These are phyloP conservation scores for Colletotrichum viniferum DNA, from an alignment of 2,329 filamentous ascomycete genomes.

Conservation along the genomic window DNA sequence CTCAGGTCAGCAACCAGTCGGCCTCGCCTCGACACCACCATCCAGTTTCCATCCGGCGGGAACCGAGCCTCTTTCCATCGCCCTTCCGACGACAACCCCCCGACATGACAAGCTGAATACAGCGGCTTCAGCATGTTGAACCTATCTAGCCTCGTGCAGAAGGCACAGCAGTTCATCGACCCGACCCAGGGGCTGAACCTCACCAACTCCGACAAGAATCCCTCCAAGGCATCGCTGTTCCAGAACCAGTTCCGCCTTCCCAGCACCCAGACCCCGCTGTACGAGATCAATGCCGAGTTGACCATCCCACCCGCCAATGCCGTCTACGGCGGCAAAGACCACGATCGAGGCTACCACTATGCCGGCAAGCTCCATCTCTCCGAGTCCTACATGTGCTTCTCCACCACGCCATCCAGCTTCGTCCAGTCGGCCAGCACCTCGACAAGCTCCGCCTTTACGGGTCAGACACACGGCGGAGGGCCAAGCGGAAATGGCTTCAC, in stretches of 20 bases:
- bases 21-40: background rate
- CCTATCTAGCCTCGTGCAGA: slow-evolving; percentile 84
- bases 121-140: slow-evolving; percentile 57
- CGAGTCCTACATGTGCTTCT: slow-evolving; percentile 96
- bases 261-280: slow-evolving; percentile 87
- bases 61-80: background rate
- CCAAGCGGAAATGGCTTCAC: slow-evolving; percentile 96
- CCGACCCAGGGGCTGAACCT: slow-evolving; percentile 78
- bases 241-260: slow-evolving; percentile 96
- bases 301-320: slow-evolving; percentile 79
- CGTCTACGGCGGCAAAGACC: slow-evolving; percentile 72
- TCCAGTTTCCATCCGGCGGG: background rate
- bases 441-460: slow-evolving; percentile 84
- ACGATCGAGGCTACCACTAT: slow-evolving; percentile 83
- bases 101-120: slow-evolving; percentile 40
- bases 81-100: background rate
- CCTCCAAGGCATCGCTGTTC: slow-evolving; percentile 91
- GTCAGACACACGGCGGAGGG: slow-evolving; percentile 89
- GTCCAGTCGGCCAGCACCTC: slow-evolving; percentile 77
- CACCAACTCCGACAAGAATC: slow-evolving; percentile 76
- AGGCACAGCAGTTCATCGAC: slow-evolving; percentile 94
- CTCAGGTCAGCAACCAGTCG: background rate
- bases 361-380: slow-evolving; percentile 91
- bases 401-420: slow-evolving; percentile 90
- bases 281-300: slow-evolving; percentile 96